Base-by-base conservation (phyloP, 176 grass and related monocot genomes). In the Poa annua region DNA sequence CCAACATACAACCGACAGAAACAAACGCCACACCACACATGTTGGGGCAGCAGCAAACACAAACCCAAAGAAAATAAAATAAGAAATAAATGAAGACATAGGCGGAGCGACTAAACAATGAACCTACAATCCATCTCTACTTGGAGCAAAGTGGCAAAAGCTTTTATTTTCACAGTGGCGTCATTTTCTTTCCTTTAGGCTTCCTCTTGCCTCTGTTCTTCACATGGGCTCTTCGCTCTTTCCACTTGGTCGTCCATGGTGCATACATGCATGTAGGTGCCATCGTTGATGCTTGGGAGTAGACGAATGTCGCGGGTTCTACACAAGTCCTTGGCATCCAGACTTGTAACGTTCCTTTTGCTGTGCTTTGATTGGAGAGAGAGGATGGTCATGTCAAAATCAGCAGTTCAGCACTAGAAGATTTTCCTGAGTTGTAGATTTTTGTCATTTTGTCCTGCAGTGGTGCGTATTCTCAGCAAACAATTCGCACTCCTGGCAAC, bases 171-270 rank as follows among this genome's bases (percentile, higher is more conserved):
- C 33, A 54, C 78, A 72, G 20, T 81, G 47, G 71, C 32, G 3
- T 13, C 66, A n/a, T 45, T 53, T 29, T 20, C 32, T 22, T 20
- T 57, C 47, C 42, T 71, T 71, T 45, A 2, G 70, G 69, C 71
- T 59, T 60, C 64, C 38, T 73, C 38, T 73, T 81, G 16, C 66
- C 60, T 68, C 13, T 63, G 52, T 54, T 24, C 63, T 20, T 45
- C 63, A 78, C 87, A 92, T 92, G 87, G 69, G 66, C 33, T 72
- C 71, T 55, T 74, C 47, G 48, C 47, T 72, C 81, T 73, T 67
- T 60, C 71, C 20, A 41, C 49, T 14, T 50, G 77, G 76, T 68
- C 55, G 50, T 66, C 11, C 48, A 82, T 3, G 52, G 33, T n/a
- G 11, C 67, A 67, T 62, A 45, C 41, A 45, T 53, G 0, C 4